Percentiles rank a stretch among this genome's conserved stretches.
Conservation (phyloP, 345 rosid species). For the Geranium rotundifolium region DNA sequence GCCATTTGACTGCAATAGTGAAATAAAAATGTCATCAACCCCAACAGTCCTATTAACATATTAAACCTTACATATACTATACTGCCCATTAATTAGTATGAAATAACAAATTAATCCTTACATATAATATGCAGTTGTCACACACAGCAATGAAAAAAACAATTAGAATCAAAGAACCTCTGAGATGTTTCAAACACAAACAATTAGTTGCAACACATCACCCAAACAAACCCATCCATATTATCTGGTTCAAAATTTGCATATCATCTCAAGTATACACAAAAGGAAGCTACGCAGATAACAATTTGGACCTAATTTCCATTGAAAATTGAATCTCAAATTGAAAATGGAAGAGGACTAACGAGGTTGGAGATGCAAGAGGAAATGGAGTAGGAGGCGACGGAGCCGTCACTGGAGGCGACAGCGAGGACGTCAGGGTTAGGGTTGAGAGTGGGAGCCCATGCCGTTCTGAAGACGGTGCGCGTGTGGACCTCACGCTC, state of each 20-base stretch:
- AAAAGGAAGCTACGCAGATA: background rate
- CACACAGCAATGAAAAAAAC: background rate
- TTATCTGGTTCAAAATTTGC: too few species aligned
- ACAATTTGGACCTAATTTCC: background rate
- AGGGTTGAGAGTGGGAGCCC: conserved; percentile 57
- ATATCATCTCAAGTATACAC: background rate
- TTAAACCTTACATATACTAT: background rate
- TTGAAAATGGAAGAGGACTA: conserved; percentile 6
- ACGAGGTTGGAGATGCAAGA: conserved; percentile 52
- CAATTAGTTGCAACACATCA: background rate
- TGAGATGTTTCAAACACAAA: too few species aligned
- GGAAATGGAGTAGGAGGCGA: conserved; percentile 62
- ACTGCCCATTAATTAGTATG: background rate
- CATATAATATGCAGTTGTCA: background rate
- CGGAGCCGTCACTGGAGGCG: conserved; percentile 74
- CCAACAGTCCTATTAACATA: background rate
- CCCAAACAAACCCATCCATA: background rate
- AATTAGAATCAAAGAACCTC: background rate
- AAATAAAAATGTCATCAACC: background rate
- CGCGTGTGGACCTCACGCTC: conserved; percentile 58
- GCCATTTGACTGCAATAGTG: conserved; percentile 29
- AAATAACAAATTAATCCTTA: too few species aligned
- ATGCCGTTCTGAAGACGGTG: conserved; percentile 67
- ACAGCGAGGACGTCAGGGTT: conserved; percentile 49
- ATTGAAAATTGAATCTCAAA: background rate